A percentile compares a stretch with the other conserved stretches of the same genome.
Conservation (phyloP, 2,329 filamentous ascomycete genomes). For the Sclerotinia minor region DNA sequence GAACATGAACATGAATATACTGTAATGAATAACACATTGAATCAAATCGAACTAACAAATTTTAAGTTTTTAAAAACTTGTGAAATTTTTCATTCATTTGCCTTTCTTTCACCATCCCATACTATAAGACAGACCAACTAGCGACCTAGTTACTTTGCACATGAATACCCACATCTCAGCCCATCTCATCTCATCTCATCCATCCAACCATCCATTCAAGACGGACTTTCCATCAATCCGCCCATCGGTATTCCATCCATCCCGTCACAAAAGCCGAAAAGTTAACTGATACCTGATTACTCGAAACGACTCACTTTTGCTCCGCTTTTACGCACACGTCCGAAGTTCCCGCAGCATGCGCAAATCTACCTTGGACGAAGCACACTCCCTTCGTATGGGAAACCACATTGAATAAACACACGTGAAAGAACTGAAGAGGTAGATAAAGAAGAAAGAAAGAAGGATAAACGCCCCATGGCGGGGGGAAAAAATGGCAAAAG, state of each 20-base stretch:
- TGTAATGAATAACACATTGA: too few relatives aligned
- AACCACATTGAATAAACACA: slow-evolving; percentile 15
- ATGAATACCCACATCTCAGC: not conserved
- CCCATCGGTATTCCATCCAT: not conserved
- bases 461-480: not conserved
- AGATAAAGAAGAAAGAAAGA: not conserved
- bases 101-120: too few relatives aligned
- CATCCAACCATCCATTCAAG: not conserved
- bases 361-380: not conserved
- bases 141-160: not conserved
- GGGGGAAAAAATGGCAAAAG: not conserved
- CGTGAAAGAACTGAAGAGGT: slow-evolving; percentile 3
- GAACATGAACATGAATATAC: too few relatives aligned
- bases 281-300: not conserved
- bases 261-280: not conserved
- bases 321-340: not conserved
- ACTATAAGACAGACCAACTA: not conserved
- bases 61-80: too few relatives aligned
- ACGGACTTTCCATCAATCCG: not conserved
- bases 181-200: not conserved
- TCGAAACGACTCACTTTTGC: not conserved
- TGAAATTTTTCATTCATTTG: too few relatives aligned
- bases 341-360: not conserved
- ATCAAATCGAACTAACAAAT: too few relatives aligned
- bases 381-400: not conserved